Evolutionary conservation across 2,329 filamentous ascomycete species (phyloP), one percentile per base, ranked within the genome.

Genomic region (Coleophoma crateriformis): DNA sequence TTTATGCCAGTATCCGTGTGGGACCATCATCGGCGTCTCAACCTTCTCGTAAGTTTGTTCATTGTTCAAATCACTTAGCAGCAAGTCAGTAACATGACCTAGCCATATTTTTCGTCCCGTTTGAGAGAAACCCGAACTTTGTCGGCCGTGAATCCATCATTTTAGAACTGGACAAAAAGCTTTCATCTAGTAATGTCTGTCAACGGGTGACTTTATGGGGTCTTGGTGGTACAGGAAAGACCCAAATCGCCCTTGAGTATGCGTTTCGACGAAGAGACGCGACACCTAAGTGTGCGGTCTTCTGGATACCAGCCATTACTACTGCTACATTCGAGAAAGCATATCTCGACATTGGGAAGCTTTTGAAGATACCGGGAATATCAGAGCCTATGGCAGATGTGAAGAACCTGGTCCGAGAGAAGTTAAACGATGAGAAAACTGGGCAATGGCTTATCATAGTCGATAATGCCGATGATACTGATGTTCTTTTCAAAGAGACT

Each of bases 201-300:
- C 7, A 13, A 22, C 10, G 20, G 20, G 40, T 43, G 20, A 17
- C 40, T 8, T 12, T 43, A 14, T 5, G 20, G 10, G 40, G 40
- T 12, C 20, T 43, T 11, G 40, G 40, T 22, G 40, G 40, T 14
- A 27, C 27, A 20, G 40, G 63, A n/a, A 65, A 64, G 54, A 59
- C 63, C 20, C 60, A 64, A 54, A 54, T 65, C 32, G 60, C 62
- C 7, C 68, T 69, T 32, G 53, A 67, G 53, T 68, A 67, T 37
- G 57, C 57, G 0, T 57, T 68, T 48, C 50, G 50, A 10, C 45
- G 58, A 11, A 52, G 50, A 40, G 47, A 58, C 0, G 33, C 48
- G 34, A 58, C 48, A 14, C 54, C 59, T 0, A 13, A 53, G n/a
- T 61, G 54, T 8, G 63, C 54, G 52, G 51, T 69, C 19, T 68